Evolutionary conservation across 164 flowering plant species (phyloP).

Genomic region (Aristolochia contorta): DNA sequence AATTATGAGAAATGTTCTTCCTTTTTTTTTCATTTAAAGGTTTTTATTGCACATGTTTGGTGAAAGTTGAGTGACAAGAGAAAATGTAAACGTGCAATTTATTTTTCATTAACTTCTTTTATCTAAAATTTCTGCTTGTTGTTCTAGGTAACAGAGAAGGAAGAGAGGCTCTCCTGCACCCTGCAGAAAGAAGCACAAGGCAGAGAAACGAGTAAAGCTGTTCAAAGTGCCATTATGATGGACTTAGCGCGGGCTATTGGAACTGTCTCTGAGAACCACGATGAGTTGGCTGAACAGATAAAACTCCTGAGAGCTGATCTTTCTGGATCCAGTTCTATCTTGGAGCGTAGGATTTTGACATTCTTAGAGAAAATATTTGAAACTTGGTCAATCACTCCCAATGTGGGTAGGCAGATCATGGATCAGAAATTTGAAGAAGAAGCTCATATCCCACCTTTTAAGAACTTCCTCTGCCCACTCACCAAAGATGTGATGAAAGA

Average conservation of each 20-base stretch:
- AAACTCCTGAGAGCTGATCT: slow-evolving; percentile 34
- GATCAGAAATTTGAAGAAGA: slow-evolving; percentile 39
- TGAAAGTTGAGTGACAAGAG: neutral
- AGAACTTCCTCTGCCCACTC: slow-evolving; percentile 54
- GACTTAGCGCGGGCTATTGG: slow-evolving; percentile 52
- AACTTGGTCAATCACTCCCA: slow-evolving; percentile 26
- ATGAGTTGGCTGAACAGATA: slow-evolving; percentile 33
- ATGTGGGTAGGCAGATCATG: slow-evolving; percentile 1
- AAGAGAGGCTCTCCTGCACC: slow-evolving; percentile 34
- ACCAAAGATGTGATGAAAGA: slow-evolving; percentile 62
- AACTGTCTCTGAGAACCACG: slow-evolving; percentile 22
- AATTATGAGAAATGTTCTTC: neutral
- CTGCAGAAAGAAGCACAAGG: slow-evolving; percentile 36
- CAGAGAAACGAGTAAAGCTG: slow-evolving; percentile 35
- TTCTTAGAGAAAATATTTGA: slow-evolving; percentile 32
- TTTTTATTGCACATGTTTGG: neutral
- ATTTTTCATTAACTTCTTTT: neutral
- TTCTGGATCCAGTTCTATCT: slow-evolving; percentile 16
- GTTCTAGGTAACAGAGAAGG: slow-evolving; percentile 44
- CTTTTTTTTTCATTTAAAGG: neutral
- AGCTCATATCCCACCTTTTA: slow-evolving; percentile 34
- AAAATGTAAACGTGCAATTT: neutral
- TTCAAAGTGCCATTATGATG: slow-evolving; percentile 55
- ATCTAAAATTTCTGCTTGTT: neutral
- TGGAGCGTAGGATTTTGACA: slow-evolving; percentile 31